Base-by-base conservation (phyloP, 108 stramenopile species). In the Stephanodiscus triporus region DNA sequence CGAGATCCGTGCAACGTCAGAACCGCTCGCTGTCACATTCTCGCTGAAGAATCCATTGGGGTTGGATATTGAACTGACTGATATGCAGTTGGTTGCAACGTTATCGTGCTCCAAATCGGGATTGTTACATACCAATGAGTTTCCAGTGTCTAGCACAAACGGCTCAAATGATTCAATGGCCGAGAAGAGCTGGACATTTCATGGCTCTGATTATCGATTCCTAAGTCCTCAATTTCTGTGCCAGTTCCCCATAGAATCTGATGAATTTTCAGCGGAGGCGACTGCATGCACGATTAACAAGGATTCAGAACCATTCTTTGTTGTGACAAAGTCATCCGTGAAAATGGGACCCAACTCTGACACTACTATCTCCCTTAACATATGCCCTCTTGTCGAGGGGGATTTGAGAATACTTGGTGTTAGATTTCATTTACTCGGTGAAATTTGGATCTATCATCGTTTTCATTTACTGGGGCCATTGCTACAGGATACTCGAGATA, bases 381-480 rank as follows among this genome's bases (percentile, higher is more conserved):
- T 92, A 26, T 86, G 87, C 30, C 93, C 93, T 13, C 76, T 94
- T 20, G 81, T 83, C 19, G 73, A 88, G 62, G 94, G 94, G 9
- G 85, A 88, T 49, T 69, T 95, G 51, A 85, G 87, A 75, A 86
- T 95, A 66, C 37, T 92, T 49, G 94, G 91, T 55, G 68, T 92
- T 54, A 84, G 94, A 54, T 92, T 68, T 61, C 85, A 85, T 64
- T 60, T 95, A 16, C 83, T 85, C 2, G 86, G 86, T 50, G 88
- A 89, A 42, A 87, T 92, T 27, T 95, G 94, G 94, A 62, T 92
- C 30, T 90, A 85, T 66, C 91, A 95, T 77, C 78, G 77, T 43
- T 91, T 92, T 60, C 65, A 86, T 57, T 66, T 91, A 37, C 75
- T 61, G 10, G 90, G 93, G 2, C 86, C 86, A 34, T 65, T 91